Conservation (phyloP, 345 rosid genomes). For the Sonneratia caseolaris region DNA sequence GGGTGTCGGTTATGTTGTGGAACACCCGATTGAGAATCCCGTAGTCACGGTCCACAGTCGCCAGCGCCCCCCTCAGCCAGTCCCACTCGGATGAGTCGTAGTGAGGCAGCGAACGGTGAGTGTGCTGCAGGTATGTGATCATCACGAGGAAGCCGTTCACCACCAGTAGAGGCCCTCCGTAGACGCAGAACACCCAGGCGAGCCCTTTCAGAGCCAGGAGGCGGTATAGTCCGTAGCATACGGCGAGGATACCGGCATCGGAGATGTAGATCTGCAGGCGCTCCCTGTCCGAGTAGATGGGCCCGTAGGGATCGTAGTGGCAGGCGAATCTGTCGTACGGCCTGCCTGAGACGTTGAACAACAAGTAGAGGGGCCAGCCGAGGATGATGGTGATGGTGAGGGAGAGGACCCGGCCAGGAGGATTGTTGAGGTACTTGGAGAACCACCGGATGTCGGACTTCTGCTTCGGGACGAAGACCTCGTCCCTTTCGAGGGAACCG, state of each 20-base stretch:
- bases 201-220: slow-evolving; percentile 44
- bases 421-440: slow-evolving; percentile 64
- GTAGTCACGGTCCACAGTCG: slow-evolving; percentile 80
- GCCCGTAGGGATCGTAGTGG: slow-evolving; percentile 70
- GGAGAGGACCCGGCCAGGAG: slow-evolving; percentile 45
- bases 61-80: slow-evolving; percentile 78
- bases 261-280: slow-evolving; percentile 65
- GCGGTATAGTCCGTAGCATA: slow-evolving; percentile 42
- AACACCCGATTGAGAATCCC: slow-evolving; percentile 76
- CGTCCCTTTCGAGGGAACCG: slow-evolving; percentile 70
- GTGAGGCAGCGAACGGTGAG: slow-evolving; percentile 76
- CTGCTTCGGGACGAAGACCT: slow-evolving; percentile 75
- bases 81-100: slow-evolving; percentile 83
- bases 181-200: slow-evolving; percentile 47
- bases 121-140: slow-evolving; percentile 84
- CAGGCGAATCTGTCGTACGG: slow-evolving; percentile 60
- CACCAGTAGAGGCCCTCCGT: slow-evolving; percentile 61
- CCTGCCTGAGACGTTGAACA: slow-evolving; percentile 77
- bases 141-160: slow-evolving; percentile 59
- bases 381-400: slow-evolving; percentile 45
- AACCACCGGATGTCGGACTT: slow-evolving; percentile 41
- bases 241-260: slow-evolving; percentile 56
- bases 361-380: slow-evolving; percentile 79
- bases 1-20: slow-evolving; percentile 85
- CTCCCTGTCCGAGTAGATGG: slow-evolving; percentile 65